Base-by-base conservation (phyloP, 768 basidiomycete genomes). In the Sporobolomyces pararoseus region DNA sequence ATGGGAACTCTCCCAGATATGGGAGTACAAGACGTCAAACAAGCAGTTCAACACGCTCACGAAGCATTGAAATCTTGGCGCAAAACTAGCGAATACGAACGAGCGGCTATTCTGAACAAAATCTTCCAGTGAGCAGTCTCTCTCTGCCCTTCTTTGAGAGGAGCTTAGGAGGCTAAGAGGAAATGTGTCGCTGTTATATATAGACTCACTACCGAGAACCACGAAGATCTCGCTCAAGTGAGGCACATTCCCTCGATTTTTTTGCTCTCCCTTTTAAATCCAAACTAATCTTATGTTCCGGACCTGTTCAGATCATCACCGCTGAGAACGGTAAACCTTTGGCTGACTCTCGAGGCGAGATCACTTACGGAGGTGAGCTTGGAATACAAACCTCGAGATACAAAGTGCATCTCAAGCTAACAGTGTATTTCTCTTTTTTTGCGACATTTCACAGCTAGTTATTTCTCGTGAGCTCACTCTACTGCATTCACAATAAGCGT, bases 251-350 rank as follows among this genome's bases (percentile, higher is more conserved):
- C n/a, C n/a, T n/a, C n/a, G n/a, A n/a, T n/a, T n/a, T n/a, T n/a
- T n/a, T n/a, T n/a, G n/a, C n/a, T n/a, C n/a, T n/a, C n/a, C n/a
- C n/a, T n/a, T n/a, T n/a, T n/a, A n/a, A n/a, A n/a, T n/a, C n/a
- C n/a, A n/a, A n/a, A n/a, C n/a, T n/a, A n/a, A n/a, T n/a, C n/a
- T n/a, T n/a, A 13, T 47, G 46, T 47, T 47, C 23, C 19, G n/a
- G 25, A 3, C 6, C 29, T 35, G 6, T 21, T 19, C 52, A 71
- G 67, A 54, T 59, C 31, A 51, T 39, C 47, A 94, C 91, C 9
- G 81, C 93, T 68, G 96, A 99, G 82, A 99, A 99, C 77, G 96
- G 96, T 42, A 99, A 98, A 81, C 84, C 92, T 12, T 81, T 96
- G 51, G 81, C 82, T 0, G 93, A 97, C 74, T 89, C 85, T 42